Conservation (phyloP, 139 green algal species). For the Volvox africanus region DNA sequence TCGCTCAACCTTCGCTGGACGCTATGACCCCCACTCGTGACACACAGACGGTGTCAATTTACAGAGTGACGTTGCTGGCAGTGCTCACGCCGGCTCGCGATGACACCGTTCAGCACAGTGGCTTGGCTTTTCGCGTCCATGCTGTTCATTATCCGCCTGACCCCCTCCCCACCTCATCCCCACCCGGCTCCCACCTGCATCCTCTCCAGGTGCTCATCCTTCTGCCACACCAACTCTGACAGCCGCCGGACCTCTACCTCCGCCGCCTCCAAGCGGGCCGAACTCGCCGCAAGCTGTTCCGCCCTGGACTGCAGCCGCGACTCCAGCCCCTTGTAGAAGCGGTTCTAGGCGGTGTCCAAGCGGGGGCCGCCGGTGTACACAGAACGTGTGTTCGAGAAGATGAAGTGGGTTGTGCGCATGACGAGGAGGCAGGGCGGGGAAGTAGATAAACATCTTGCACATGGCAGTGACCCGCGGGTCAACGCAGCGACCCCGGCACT, state of each 20-base stretch:
- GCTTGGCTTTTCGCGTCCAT: not conserved
- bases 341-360: not conserved
- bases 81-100: not conserved
- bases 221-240: not conserved
- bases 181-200: not conserved
- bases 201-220: not conserved
- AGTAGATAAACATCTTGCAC: not conserved
- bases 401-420: not conserved
- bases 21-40: too few relatives aligned
- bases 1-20: too few relatives aligned
- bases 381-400: too few relatives aligned
- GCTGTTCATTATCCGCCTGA: not conserved
- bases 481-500: not conserved
- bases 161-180: not conserved
- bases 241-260: not conserved
- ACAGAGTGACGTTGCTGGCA: too few relatives aligned
- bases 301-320: not conserved
- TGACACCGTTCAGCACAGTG: not conserved
- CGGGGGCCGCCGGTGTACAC: not conserved
- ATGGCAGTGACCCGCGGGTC: not conserved
- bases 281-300: not conserved
- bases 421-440: not conserved
- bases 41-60: too few relatives aligned
- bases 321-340: constrained; percentile 3
- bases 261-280: not conserved